Conservation (phyloP, 2,329 filamentous ascomycete species). For the Neocucurbitaria cava region DNA sequence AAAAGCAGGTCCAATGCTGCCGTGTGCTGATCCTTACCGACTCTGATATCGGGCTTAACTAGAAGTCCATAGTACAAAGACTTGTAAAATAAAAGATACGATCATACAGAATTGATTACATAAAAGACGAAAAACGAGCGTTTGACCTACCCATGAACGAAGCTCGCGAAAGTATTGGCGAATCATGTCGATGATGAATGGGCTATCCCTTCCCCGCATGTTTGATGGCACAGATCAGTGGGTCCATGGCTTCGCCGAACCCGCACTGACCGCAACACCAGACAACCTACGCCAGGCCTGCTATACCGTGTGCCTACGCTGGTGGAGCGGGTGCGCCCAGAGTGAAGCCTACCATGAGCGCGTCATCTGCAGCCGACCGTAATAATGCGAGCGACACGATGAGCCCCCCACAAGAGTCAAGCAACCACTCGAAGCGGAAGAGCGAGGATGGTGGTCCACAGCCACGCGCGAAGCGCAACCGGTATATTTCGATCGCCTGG, state of each 20-base stretch:
- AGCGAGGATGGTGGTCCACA: constrained; percentile 53
- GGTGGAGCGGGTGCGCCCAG: constrained; percentile 14
- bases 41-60: not conserved
- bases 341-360: constrained; percentile 16
- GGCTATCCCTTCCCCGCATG: constrained; percentile 11
- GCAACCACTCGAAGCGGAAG: constrained; percentile 50
- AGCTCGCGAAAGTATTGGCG: not conserved
- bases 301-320: constrained; percentile 4
- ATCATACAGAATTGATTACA: not conserved
- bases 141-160: too few species aligned
- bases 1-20: not conserved
- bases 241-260: constrained; percentile 3
- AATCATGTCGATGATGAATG: not conserved
- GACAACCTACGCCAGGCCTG: not conserved
- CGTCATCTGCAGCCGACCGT: constrained; percentile 18
- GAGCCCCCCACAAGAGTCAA: constrained; percentile 39
- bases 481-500: constrained; percentile 73
- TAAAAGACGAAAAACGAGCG: not conserved
- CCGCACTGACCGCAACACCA: constrained; percentile 16
- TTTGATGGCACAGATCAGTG: constrained; percentile 1
- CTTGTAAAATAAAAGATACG: not conserved
- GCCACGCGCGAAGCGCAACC: constrained; percentile 68
- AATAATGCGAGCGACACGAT: constrained; percentile 42
- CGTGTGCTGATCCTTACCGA: not conserved
- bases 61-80: not conserved